Evolutionary conservation across 768 basidiomycete species (phyloP).

Genomic region (Rhizopogon vinicolor): DNA sequence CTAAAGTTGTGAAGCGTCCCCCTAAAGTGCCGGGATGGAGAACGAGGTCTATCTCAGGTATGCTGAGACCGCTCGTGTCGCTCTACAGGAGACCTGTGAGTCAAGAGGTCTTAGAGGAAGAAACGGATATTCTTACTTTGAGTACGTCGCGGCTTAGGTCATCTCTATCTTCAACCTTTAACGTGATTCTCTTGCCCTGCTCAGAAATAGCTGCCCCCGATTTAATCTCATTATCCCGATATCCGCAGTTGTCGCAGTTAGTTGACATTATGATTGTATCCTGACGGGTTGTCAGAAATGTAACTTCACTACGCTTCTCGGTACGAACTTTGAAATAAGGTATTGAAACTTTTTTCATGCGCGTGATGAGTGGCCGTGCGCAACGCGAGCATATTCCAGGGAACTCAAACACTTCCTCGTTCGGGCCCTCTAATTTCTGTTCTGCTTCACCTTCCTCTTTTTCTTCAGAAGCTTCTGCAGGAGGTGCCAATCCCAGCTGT

Average conservation of each 20-base stretch:
- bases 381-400: conserved; percentile 87
- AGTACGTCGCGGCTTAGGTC: conserved; percentile 91
- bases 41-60: conserved; percentile 93
- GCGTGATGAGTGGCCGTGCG: conserved; percentile 74
- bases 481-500: conserved; percentile 63
- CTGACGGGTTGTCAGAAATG: conserved; percentile 32
- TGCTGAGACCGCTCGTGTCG: conserved; percentile 83
- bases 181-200: conserved; percentile 79
- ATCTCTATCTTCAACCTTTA: conserved; percentile 89
- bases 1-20: conserved; percentile 95
- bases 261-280: conserved; percentile 98
- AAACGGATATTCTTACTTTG: conserved; percentile 52
- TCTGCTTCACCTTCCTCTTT: conserved; percentile 10
- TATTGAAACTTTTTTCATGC: conserved; percentile 95
- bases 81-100: conserved; percentile 49
- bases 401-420: conserved; percentile 90
- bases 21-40: conserved; percentile 93
- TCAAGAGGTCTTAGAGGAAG: neutral
- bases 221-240: conserved; percentile 97
- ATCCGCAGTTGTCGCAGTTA: conserved; percentile 93
- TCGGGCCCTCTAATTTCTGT: conserved; percentile 32
- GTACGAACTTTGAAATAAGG: conserved; percentile 88
- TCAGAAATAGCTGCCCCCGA: conserved; percentile 86
- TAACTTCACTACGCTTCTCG: neutral
- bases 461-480: conserved; percentile 32